phyloP scores from a whole-genome alignment of 345 rosid genomes.

The Euphorbia lathyris region DNA sequence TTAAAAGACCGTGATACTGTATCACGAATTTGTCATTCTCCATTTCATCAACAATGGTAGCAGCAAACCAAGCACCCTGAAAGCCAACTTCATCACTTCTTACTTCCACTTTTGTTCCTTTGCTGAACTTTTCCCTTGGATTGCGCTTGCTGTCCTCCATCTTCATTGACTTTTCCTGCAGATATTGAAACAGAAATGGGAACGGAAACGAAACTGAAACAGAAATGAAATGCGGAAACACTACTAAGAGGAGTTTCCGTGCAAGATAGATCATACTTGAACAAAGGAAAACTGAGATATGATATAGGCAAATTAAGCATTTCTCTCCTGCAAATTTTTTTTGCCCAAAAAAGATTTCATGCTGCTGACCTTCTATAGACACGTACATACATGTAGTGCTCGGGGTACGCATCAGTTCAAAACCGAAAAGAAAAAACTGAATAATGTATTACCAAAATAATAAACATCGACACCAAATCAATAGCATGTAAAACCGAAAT shows the following conservation, averaged over 20 bases:
- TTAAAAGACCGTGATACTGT: constrained; percentile 29
- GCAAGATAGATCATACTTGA: no score
- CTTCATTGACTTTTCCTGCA: constrained; percentile 4
- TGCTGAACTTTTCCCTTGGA: constrained; percentile 8
- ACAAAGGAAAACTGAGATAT: neutral
- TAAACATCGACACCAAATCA: no score
- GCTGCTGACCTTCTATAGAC: no score
- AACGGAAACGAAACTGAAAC: neutral
- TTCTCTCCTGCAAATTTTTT: no score
- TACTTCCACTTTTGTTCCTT: constrained; percentile 37
- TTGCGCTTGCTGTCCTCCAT: neutral
- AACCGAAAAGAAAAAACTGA: no score
- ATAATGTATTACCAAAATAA: no score
- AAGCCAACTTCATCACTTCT: constrained; percentile 37
- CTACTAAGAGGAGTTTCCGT: no score
- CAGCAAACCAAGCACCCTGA: constrained; percentile 36
- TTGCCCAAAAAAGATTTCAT: no score
- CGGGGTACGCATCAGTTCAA: no score
- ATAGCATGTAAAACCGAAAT: no score
- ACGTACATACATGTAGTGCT: no score
- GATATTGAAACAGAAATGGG: neutral
- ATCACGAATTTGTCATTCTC: constrained; percentile 24
- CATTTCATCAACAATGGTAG: constrained; percentile 10
- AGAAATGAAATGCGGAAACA: no score
- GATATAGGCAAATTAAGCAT: neutral